Evolutionary conservation across 2,329 filamentous ascomycete species (phyloP).

Genomic region (Xylariaceae sp.): DNA sequence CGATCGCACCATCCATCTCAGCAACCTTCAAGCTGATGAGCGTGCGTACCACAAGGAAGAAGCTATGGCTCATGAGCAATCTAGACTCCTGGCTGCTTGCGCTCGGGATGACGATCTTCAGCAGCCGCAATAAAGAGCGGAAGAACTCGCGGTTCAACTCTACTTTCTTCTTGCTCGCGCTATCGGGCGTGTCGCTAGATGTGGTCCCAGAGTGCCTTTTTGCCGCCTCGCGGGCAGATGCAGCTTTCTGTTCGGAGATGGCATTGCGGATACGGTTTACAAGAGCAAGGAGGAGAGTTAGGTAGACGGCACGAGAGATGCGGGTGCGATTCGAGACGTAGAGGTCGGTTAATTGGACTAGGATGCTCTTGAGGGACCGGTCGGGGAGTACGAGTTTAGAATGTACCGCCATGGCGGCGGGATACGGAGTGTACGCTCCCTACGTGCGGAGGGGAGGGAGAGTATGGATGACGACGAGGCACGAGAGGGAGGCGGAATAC

Average conservation of each 20-base stretch:
- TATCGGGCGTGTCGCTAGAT: constrained; percentile 35
- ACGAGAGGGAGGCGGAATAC: constrained; percentile 15
- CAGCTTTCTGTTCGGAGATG: constrained; percentile 87
- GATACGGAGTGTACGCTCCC: constrained; percentile 12
- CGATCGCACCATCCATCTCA: constrained; percentile 88
- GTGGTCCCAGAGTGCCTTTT: constrained; percentile 50
- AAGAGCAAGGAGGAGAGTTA: constrained; percentile 75
- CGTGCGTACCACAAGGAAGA: constrained; percentile 87
- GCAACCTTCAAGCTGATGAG: constrained; percentile 94
- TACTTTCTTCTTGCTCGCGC: constrained; percentile 59
- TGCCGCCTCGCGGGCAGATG: constrained; percentile 64
- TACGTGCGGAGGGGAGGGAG: constrained; percentile 7
- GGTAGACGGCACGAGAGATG: constrained; percentile 79
- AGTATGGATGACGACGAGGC: constrained; percentile 6
- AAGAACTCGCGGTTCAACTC: constrained; percentile 84
- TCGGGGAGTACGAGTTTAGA: constrained; percentile 67
- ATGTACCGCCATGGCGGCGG: constrained; percentile 62
- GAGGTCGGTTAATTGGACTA: constrained; percentile 64
- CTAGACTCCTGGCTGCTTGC: constrained; percentile 86
- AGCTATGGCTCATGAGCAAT: constrained; percentile 82
- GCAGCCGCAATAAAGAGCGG: constrained; percentile 68
- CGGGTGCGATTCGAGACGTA: constrained; percentile 77
- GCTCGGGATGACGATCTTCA: constrained; percentile 85
- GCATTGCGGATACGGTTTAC: constrained; percentile 86
- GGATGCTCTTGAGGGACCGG: constrained; percentile 59